Evolutionary conservation across 441 rosid species (phyloP).

Genomic region (Populus hybrid): DNA sequence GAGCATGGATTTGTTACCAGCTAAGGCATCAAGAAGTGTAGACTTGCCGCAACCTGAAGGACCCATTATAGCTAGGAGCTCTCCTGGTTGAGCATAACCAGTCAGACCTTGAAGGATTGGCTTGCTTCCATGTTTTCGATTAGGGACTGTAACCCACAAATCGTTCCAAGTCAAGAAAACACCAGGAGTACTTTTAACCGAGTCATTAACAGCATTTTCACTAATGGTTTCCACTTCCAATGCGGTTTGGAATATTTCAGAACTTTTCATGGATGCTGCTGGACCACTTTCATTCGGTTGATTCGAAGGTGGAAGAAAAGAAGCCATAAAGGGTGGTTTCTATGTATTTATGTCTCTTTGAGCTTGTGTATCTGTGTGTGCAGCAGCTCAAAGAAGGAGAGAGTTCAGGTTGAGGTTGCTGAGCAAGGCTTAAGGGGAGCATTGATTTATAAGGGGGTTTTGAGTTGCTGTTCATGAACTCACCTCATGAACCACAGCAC

Average conservation of each 20-base stretch:
- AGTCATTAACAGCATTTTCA: neutral
- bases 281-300: neutral
- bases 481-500: too few relatives aligned
- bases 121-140: constrained; percentile 11
- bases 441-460: neutral
- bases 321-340: neutral
- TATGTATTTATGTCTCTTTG: too few relatives aligned
- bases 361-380: neutral
- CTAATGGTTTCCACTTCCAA: neutral
- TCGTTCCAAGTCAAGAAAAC: constrained; percentile 48
- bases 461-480: neutral
- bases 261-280: neutral
- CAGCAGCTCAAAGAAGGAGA: neutral
- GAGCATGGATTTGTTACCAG: constrained; percentile 24
- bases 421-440: neutral
- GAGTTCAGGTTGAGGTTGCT: neutral
- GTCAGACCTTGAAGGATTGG: constrained; percentile 33
- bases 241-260: neutral
- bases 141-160: constrained; percentile 32
- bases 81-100: constrained; percentile 47
- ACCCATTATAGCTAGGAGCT: constrained; percentile 47
- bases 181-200: neutral
- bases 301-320: neutral
- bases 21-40: constrained; percentile 45
- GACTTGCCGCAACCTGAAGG: constrained; percentile 63